Conservation (phyloP, 257 asterid species). For the Nicotiana knightiana region DNA sequence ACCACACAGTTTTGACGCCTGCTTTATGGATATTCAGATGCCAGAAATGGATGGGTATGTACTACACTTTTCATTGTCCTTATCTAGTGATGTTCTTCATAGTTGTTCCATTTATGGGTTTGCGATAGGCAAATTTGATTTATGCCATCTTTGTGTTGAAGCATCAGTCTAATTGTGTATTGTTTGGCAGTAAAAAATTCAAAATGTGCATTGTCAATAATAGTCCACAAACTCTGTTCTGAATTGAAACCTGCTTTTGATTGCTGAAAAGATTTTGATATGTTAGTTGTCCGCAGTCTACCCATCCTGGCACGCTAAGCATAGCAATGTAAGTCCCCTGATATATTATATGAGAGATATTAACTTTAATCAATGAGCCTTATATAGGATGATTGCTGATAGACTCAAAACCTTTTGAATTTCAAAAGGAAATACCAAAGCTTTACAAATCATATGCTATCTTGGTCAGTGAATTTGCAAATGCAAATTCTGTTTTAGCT, state of each 20-base stretch:
- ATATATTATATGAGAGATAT: neutral
- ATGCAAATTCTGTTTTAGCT: neutral
- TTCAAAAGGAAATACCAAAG: neutral
- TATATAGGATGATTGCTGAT: neutral
- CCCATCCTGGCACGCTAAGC: neutral
- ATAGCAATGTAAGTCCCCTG: neutral
- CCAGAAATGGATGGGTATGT: conserved; percentile 99
- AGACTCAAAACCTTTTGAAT: neutral
- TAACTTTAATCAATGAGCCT: neutral
- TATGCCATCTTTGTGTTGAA: neutral
- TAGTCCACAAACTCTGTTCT: neutral
- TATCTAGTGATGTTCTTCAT: neutral
- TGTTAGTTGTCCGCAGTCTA: neutral
- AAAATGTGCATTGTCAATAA: neutral
- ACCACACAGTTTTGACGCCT: conserved; percentile 79
- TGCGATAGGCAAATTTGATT: neutral
- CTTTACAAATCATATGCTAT: neutral
- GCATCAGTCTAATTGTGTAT: neutral
- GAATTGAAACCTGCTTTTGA: neutral
- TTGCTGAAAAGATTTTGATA: neutral
- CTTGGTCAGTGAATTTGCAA: neutral
- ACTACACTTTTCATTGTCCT: neutral
- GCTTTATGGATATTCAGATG: conserved; percentile 99
- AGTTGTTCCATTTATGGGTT: neutral
- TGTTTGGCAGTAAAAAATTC: neutral